A percentile compares a stretch with the other conserved stretches of the same genome.
Evolutionary conservation across 2,329 filamentous ascomycete genomes (phyloP).

Genomic region (Graphiopsis chlorocephala): DNA sequence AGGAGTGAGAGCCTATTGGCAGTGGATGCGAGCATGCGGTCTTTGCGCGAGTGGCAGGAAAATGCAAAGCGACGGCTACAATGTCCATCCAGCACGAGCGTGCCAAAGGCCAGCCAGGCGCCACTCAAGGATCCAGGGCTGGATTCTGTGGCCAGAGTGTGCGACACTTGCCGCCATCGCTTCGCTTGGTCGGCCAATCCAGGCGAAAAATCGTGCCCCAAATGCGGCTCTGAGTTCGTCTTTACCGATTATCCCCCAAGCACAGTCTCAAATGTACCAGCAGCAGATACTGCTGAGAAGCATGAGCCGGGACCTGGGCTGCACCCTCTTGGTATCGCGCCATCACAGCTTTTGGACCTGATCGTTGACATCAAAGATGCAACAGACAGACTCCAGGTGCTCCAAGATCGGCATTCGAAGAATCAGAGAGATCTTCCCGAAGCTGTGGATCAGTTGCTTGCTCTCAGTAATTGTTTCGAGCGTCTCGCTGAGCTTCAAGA

Average conservation of each 20-base stretch:
- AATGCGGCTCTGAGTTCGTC: background rate
- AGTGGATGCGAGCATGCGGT: background rate
- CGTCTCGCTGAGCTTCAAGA: conserved; percentile 46
- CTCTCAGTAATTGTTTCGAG: conserved; percentile 51
- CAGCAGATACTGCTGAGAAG: background rate
- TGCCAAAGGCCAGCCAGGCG: background rate
- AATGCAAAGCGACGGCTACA: background rate
- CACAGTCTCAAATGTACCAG: background rate
- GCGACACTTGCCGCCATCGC: background rate
- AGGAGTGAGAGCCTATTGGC: background rate
- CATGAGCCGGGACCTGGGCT: background rate
- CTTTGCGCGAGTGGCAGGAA: background rate
- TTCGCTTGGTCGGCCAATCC: background rate
- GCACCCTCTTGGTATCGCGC: background rate
- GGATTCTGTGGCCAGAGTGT: background rate
- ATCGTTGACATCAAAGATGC: background rate
- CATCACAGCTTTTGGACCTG: background rate
- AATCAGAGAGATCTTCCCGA: conserved; percentile 20
- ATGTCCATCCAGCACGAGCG: background rate
- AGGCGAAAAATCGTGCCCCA: background rate
- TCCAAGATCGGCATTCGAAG: background rate
- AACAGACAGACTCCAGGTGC: background rate
- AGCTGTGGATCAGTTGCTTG: conserved; percentile 54
- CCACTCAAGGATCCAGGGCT: background rate
- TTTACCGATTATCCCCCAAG: background rate